These are phyloP conservation scores for Aphanomyces euteiches DNA, from an alignment of 352 stramenopile species.

Conservation along the genomic window DNA sequence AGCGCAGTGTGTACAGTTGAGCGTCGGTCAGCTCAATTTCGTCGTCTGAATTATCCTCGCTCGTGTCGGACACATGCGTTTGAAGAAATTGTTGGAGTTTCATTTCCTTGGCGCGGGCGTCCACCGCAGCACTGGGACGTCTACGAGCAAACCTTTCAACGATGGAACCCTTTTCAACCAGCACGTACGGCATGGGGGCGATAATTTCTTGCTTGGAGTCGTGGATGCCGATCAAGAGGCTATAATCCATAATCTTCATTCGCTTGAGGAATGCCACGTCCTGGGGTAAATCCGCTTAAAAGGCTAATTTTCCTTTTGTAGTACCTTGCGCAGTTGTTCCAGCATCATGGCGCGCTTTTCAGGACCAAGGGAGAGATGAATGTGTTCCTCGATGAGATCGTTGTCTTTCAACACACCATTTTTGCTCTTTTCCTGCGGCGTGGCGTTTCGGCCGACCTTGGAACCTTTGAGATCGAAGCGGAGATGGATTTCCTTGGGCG, in stretches of 20 bases:
- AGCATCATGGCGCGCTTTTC: constrained; percentile 74
- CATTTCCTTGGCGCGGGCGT: constrained; percentile 24
- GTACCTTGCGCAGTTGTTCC: constrained; percentile 68
- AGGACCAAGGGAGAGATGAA: constrained; percentile 80
- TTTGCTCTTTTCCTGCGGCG: constrained; percentile 48
- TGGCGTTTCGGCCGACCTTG: constrained; percentile 74
- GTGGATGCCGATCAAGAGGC: constrained; percentile 89
- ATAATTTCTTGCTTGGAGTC: constrained; percentile 55
- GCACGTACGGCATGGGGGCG: constrained; percentile 3
- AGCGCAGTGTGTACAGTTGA: background rate
- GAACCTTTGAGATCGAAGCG: constrained; percentile 90
- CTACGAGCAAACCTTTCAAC: background rate
- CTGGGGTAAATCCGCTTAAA: background rate
- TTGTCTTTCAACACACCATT: constrained; percentile 87
- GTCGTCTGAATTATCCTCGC: constrained; percentile 41
- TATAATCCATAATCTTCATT: constrained; percentile 96
- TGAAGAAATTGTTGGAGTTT: constrained; percentile 8
- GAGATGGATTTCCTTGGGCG: constrained; percentile 87
- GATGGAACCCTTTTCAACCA: too few relatives aligned
- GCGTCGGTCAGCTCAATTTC: constrained; percentile 8
- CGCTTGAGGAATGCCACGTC: constrained; percentile 88
- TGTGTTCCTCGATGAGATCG: constrained; percentile 81
- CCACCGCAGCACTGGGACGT: background rate
- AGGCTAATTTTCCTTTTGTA: too few relatives aligned
- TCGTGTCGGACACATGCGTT: constrained; percentile 31